A percentile compares a stretch with the other conserved stretches of the same genome.
phyloP scores from a whole-genome alignment of 2,329 filamentous ascomycete genomes.

The Simplicillium sp. region DNA sequence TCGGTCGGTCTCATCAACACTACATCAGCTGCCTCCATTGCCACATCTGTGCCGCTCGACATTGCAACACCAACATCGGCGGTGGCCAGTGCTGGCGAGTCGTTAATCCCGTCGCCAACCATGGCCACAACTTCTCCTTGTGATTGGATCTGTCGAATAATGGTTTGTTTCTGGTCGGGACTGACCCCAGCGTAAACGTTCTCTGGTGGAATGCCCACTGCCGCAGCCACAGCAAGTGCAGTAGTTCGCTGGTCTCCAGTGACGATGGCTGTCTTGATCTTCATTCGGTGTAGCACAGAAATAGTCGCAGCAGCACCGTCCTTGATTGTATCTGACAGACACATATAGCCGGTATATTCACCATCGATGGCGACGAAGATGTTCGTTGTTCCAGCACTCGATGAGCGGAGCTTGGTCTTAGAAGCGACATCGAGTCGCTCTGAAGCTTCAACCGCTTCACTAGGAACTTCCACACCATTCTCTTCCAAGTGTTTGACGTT shows the following conservation, averaged over 20 bases:
- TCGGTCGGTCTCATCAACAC: constrained; percentile 92
- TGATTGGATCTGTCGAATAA: constrained; percentile 68
- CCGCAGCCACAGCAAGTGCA: constrained; percentile 70
- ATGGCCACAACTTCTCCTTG: constrained; percentile 77
- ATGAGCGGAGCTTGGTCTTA: constrained; percentile 20
- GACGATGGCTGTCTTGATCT: constrained; percentile 80
- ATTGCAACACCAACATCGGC: constrained; percentile 92
- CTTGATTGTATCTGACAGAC: constrained; percentile 86
- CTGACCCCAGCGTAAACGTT: constrained; percentile 82
- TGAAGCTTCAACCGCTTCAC: constrained; percentile 52
- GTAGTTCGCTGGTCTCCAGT: constrained; percentile 86
- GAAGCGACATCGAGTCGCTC: constrained; percentile 44
- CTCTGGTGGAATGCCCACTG: constrained; percentile 68
- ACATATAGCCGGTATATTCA: constrained; percentile 70
- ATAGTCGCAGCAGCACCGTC: constrained; percentile 74
- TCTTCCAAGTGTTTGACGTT: constrained; percentile 70
- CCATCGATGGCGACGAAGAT: constrained; percentile 87
- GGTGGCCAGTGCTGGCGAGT: constrained; percentile 88
- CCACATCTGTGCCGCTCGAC: constrained; percentile 86
- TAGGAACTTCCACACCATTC: constrained; percentile 57
- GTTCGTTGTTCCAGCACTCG: constrained; percentile 66
- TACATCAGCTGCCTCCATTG: constrained; percentile 93
- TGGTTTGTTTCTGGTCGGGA: constrained; percentile 82
- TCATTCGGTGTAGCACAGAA: constrained; percentile 72
- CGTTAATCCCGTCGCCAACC: constrained; percentile 98